phyloP scores from a whole-genome alignment of 129 eudicot genomes.

The Flaveria trinervia region DNA sequence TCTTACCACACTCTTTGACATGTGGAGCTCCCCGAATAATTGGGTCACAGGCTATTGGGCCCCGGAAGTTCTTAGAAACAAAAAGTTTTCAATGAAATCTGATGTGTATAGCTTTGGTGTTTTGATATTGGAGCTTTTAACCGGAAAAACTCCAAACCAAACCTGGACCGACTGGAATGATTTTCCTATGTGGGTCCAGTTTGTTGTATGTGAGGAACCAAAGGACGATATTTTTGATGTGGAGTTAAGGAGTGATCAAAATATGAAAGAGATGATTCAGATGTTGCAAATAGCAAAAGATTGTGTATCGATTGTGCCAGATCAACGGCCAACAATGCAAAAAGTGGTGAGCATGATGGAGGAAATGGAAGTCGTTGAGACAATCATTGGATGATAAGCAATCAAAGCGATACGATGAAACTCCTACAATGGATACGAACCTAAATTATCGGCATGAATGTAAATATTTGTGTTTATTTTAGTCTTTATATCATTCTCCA shows the following conservation, averaged over 20 bases:
- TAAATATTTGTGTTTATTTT: too few relatives aligned
- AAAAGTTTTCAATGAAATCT: conserved; percentile 51
- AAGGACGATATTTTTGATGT: conserved; percentile 68
- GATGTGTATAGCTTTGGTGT: conserved; percentile 74
- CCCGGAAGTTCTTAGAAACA: conserved; percentile 59
- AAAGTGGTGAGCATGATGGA: conserved; percentile 70
- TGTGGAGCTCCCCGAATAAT: conserved; percentile 37
- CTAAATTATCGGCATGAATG: neutral
- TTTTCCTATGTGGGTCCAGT: conserved; percentile 74
- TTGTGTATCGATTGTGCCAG: conserved; percentile 58
- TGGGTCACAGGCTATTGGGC: conserved; percentile 67
- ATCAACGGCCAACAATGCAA: conserved; percentile 67
- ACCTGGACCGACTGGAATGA: conserved; percentile 65
- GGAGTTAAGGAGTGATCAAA: conserved; percentile 58
- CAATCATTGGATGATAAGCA: conserved; percentile 59
- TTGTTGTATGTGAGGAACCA: conserved; percentile 35
- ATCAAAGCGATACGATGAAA: conserved; percentile 56
- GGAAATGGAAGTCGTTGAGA: conserved; percentile 56
- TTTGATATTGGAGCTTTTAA: conserved; percentile 42
- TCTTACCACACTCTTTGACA: conserved; percentile 48
- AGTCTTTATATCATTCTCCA: too few relatives aligned
- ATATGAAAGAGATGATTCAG: conserved; percentile 74
- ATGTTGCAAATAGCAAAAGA: conserved; percentile 68
- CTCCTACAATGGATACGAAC: conserved; percentile 43
- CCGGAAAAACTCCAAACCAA: conserved; percentile 69